Evolutionary conservation across 1,139 yeast species (phyloP), one percentile per base, ranked within the genome.

Genomic region (Scheffersomyces titani): DNA sequence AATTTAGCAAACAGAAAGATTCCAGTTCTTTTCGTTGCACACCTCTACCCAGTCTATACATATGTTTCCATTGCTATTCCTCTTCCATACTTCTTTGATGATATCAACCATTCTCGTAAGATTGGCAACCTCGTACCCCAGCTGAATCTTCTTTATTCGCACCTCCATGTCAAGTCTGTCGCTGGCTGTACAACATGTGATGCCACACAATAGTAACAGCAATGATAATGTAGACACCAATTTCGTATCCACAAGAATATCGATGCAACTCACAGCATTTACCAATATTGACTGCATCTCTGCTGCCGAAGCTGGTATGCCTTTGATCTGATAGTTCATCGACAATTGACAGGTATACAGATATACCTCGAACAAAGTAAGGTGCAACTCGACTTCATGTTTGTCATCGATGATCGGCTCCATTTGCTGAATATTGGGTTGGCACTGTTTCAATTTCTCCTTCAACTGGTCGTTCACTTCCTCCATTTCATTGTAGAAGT

Each of bases 121-220:
- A 30, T 58, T 58, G 19, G 53, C 52, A 44, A 58, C 54, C 40
- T 56, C 58, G 55, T 63, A 63, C 16, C 36, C 51, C 45, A 51
- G 55, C 19, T 57, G 62, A 51, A 54, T 51, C 45, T 57, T 59
- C n/a, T 30, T 30, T 44, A 63, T 58, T 21, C 59, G 50, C 18
- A 50, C 51, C 7, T 58, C 59, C 61, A 63, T 61, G 19, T 52
- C 51, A n/a, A 49, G 51, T 24, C 60, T 54, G 51, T 63, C 66
- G 44, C 49, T 47, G 20, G 54, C 45, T 18, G 59, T 55, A 50
- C 55, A 52, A 54, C 65, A 62, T 11, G 59, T 52, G 52, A 62
- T 58, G 13, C 66, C 65, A 30, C 62, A 59, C 13, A 62, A 56
- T 20, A 63, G 48, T 19, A 63, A 49, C 59, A 58, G 60, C 40